Conservation (phyloP, 768 basidiomycete genomes). For the Lactarius akahatsu region DNA sequence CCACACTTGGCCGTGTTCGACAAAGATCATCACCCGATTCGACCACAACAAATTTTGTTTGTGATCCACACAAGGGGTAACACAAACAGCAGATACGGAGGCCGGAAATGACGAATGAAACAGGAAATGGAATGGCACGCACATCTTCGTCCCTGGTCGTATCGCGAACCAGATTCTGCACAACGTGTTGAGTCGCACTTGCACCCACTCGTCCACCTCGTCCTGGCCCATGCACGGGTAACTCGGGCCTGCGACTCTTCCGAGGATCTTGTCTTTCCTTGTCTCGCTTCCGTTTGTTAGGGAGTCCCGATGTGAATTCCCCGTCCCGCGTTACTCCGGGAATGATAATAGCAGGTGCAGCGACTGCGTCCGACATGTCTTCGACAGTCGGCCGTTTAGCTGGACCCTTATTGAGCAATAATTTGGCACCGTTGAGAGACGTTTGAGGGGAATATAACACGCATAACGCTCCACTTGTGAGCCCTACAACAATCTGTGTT, state of each 20-base stretch:
- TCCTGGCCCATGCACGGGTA: conserved; percentile 92
- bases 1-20: neutral
- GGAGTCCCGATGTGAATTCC: conserved; percentile 54
- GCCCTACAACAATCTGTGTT: conserved; percentile 76
- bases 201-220: conserved; percentile 93
- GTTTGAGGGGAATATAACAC: conserved; percentile 91
- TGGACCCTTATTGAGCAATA: conserved; percentile 84
- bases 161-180: conserved; percentile 91
- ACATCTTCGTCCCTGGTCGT: conserved; percentile 93
- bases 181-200: conserved; percentile 95
- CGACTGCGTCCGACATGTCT: conserved; percentile 83
- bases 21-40: conserved; percentile 15
- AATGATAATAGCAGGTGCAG: conserved; percentile 85
- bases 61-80: conserved; percentile 6
- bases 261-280: conserved; percentile 85
- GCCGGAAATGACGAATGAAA: conserved; percentile 19
- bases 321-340: conserved; percentile 88
- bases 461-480: conserved; percentile 83
- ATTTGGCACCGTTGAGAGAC: conserved; percentile 89
- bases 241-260: conserved; percentile 88
- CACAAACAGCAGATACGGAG: conserved; percentile 26
- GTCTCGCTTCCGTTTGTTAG: conserved; percentile 83
- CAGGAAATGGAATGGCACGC: conserved; percentile 45
- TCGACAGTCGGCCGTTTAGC: conserved; percentile 78
- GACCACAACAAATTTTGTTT: conserved; percentile 3